Percentiles rank a stretch among this genome's conserved stretches.
Evolutionary conservation across 306 rosid species (phyloP).

Genomic region (Trifolium pratense): DNA sequence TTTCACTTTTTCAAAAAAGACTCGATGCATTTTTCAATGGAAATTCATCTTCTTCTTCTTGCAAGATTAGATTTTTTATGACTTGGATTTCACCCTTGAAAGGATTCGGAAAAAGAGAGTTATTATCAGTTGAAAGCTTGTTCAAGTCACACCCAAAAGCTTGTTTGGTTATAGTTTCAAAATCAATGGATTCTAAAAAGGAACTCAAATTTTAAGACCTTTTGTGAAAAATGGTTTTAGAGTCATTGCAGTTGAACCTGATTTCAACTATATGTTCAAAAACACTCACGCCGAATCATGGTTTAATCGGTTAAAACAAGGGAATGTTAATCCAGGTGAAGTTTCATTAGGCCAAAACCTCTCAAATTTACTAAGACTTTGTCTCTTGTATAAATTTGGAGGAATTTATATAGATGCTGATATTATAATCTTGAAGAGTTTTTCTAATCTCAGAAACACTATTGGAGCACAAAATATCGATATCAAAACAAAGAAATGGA

Average conservation of each 20-base stretch:
- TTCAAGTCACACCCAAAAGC: conserved; percentile 73
- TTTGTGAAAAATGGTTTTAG: conserved; percentile 53
- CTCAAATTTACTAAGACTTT: conserved; percentile 82
- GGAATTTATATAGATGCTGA: conserved; percentile 81
- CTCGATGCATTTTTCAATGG: conserved; percentile 54
- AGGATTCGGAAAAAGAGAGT: conserved; percentile 65
- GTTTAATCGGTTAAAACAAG: conserved; percentile 60
- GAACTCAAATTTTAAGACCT: conserved; percentile 57
- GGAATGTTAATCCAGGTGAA: conserved; percentile 77
- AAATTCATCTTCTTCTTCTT: conserved; percentile 43
- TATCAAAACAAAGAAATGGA: conserved; percentile 69
- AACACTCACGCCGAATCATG: conserved; percentile 74
- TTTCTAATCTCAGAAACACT: conserved; percentile 70
- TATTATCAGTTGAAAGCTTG: conserved; percentile 69
- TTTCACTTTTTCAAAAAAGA: conserved; percentile 47
- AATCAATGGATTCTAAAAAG: conserved; percentile 67
- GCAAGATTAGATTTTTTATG: conserved; percentile 78
- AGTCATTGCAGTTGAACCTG: conserved; percentile 69
- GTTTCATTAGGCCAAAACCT: conserved; percentile 86
- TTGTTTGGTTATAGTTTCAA: conserved; percentile 79
- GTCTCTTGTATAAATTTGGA: conserved; percentile 74
- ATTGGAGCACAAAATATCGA: conserved; percentile 89
- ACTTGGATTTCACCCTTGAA: conserved; percentile 85
- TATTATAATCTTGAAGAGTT: conserved; percentile 66
- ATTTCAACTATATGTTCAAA: conserved; percentile 66